Evolutionary conservation across 106 monocot species (phyloP).

Genomic region (Apostasia ramifera): DNA sequence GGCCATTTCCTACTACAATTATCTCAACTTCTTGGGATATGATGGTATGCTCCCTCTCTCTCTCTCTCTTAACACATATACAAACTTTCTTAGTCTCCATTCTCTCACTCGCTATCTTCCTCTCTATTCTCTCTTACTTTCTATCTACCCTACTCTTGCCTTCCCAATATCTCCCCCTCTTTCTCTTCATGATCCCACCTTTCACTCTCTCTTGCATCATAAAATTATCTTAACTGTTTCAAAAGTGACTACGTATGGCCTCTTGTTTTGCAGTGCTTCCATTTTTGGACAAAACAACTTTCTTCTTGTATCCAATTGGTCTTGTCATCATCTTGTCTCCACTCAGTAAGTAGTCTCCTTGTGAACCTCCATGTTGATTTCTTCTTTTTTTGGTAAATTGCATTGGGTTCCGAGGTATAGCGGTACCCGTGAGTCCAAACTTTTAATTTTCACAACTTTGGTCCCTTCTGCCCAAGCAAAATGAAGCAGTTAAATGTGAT

Average conservation of each 20-base stretch:
- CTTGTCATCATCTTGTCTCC: constrained; percentile 84
- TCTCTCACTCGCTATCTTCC: neutral
- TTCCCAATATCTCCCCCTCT: constrained; percentile 9
- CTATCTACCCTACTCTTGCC: too few relatives aligned
- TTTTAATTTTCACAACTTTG: too few relatives aligned
- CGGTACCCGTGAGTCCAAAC: too few relatives aligned
- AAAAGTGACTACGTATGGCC: too few relatives aligned
- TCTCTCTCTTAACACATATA: neutral
- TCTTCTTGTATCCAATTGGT: constrained; percentile 98
- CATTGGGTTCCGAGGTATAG: too few relatives aligned
- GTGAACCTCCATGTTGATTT: neutral
- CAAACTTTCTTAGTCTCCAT: neutral
- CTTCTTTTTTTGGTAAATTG: neutral
- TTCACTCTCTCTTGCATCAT: neutral
- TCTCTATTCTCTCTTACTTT: neutral
- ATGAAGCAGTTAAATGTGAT: too few relatives aligned
- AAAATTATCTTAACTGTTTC: too few relatives aligned
- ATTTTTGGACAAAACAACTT: constrained; percentile 93
- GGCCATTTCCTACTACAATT: constrained; percentile 86
- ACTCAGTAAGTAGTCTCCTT: constrained; percentile 44
- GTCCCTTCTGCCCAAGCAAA: too few relatives aligned
- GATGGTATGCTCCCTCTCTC: constrained; percentile 48
- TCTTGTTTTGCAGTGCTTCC: constrained; percentile 62
- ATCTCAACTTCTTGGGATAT: constrained; percentile 97
- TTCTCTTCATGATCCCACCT: neutral